These are phyloP conservation scores for Boletus sp. DNA, from an alignment of 768 basidiomycete genomes.

Conservation along the genomic window DNA sequence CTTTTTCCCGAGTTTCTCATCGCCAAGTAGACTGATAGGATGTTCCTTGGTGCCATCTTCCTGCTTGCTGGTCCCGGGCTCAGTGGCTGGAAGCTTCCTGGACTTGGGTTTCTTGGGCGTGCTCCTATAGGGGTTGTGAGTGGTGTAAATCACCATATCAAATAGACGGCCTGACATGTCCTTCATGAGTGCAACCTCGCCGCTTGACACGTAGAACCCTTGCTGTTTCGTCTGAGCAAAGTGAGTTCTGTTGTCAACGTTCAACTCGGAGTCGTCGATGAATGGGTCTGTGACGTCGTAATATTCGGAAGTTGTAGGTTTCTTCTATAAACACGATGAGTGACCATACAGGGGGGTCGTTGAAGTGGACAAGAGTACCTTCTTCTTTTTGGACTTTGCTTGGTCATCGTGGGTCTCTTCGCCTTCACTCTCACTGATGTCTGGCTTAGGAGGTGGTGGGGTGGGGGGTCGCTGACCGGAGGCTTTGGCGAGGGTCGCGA, in stretches of 20 bases:
- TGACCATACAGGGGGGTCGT: background rate
- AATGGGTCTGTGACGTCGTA: constrained; percentile 94
- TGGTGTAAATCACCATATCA: background rate
- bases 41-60: constrained; percentile 48
- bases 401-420: constrained; percentile 41
- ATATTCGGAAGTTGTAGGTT: constrained; percentile 62
- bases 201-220: constrained; percentile 89
- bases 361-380: constrained; percentile 28
- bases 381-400: constrained; percentile 37
- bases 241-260: constrained; percentile 85
- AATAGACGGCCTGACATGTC: constrained; percentile 48
- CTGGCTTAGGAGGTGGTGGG: constrained; percentile 46
- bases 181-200: constrained; percentile 83
- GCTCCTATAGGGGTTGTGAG: constrained; percentile 34
- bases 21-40: constrained; percentile 46
- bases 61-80: constrained; percentile 26
- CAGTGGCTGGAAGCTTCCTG: constrained; percentile 42
- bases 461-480: constrained; percentile 66
- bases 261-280: constrained; percentile 96
- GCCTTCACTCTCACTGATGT: constrained; percentile 57
- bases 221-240: constrained; percentile 91
- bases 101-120: constrained; percentile 74
- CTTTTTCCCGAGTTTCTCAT: constrained; percentile 46
- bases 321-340: constrained; percentile 37
- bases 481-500: constrained; percentile 53